Evolutionary conservation across 2,329 filamentous ascomycete genomes (phyloP).

Genomic region (Colletotrichum acutatum): DNA sequence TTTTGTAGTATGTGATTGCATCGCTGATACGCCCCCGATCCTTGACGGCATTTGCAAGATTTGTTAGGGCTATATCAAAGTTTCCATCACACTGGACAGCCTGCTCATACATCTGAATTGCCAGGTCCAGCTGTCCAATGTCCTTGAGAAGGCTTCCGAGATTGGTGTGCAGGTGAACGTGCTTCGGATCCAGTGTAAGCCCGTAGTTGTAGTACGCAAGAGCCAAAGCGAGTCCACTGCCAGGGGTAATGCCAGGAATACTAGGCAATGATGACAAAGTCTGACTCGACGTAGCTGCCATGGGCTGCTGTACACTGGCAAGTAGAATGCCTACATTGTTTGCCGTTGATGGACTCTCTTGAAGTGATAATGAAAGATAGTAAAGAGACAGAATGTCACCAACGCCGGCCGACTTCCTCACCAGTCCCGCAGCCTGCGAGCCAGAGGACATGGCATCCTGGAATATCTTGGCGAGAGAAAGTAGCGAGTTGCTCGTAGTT

Average conservation of each 20-base stretch:
- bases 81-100: slow-evolving; percentile 92
- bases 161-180: slow-evolving; percentile 97
- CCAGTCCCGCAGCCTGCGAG: slow-evolving; percentile 62
- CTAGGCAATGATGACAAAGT: slow-evolving; percentile 43
- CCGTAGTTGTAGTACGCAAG: slow-evolving; percentile 97
- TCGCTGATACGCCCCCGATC: slow-evolving; percentile 93
- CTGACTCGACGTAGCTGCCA: slow-evolving; percentile 44
- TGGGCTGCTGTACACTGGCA: slow-evolving; percentile 85
- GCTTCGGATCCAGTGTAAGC: slow-evolving; percentile 83
- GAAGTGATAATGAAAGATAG: slow-evolving; percentile 92
- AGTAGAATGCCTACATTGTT: slow-evolving; percentile 98
- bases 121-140: slow-evolving; percentile 89
- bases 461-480: slow-evolving; percentile 97
- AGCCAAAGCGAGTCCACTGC: slow-evolving; percentile 88
- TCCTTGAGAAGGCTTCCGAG: slow-evolving; percentile 95
- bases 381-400: slow-evolving; percentile 94
- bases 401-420: slow-evolving; percentile 78
- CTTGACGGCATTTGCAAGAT: slow-evolving; percentile 97
- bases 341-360: slow-evolving; percentile 95
- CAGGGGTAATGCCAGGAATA: slow-evolving; percentile 83
- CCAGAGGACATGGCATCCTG: slow-evolving; percentile 93
- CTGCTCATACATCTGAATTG: slow-evolving; percentile 97
- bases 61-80: slow-evolving; percentile 97
- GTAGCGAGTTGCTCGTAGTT: slow-evolving; percentile 93
- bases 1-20: slow-evolving; percentile 90